Base-by-base conservation (phyloP, 495 filamentous ascomycete species). In the Melanomma pulvis-pyrius region DNA sequence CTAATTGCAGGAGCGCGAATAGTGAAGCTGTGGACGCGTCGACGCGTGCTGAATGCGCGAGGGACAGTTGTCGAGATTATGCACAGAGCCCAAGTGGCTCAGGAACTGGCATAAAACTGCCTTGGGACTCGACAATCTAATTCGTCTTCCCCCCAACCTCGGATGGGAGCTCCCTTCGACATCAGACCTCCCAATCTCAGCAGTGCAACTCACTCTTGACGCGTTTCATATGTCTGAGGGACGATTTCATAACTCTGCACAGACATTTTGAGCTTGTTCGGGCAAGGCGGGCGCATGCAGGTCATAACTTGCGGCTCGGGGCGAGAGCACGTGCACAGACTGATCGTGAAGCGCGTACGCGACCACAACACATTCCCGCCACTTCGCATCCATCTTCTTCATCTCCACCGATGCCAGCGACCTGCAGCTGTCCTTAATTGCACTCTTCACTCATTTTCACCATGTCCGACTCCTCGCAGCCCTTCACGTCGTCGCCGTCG, bases 291-390 rank as follows among this genome's bases (percentile, higher is more conserved):
- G n/a, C 29, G 22, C 39, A 57, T 65, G 61, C 61, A 51, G 46
- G 56, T 55, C 65, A 68, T 56, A 25, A 19, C 39, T 46, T 49
- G 52, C 61, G 65, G 39, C 39, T 15, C 39, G 39, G n/a, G n/a
- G 39, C 39, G 39, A 44, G n/a, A 36, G 32, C 32, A 36, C 32
- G 32, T n/a, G n/a, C n/a, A n/a, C n/a, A n/a, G n/a, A n/a, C n/a
- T n/a, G n/a, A 44, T 44, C 39, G 39, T 44, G 39, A 44, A 11
- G 13, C 5, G n/a, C 8, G 8, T 15, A 55, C 65, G 50, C 65
- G 50, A 47, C 19, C 8, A 2, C 61, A 66, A 55, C 59, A 66
- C 53, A 58, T 48, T 66, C 63, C 63, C 63, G 47, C 63, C 34
- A 39, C 50, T 19, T 15, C 21, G 24, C 44, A 44, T 51, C 26